phyloP scores from a whole-genome alignment of 2,329 filamentous ascomycete genomes.

The Pyricularia sp. region DNA sequence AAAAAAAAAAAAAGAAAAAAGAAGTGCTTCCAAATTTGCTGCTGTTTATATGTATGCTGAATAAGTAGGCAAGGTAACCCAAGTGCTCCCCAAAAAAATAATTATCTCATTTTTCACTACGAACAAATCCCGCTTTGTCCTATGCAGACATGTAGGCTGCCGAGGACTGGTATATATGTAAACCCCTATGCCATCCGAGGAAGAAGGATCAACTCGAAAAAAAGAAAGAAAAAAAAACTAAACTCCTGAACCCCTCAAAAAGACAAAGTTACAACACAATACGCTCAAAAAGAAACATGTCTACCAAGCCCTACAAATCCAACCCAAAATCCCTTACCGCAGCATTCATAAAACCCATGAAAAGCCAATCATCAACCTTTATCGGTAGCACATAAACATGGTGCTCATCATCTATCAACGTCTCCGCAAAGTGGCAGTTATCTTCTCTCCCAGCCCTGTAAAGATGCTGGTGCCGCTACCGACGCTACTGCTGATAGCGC shows the following conservation, averaged over 20 bases:
- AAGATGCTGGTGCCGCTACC: slow-evolving; percentile 25
- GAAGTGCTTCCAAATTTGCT: no score
- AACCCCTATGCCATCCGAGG: background rate
- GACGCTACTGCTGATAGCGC: slow-evolving; percentile 34
- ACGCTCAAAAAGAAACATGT: background rate
- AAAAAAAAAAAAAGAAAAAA: no score
- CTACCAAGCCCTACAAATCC: background rate
- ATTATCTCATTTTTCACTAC: background rate
- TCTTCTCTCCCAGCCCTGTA: background rate
- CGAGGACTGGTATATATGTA: slow-evolving; percentile 1
- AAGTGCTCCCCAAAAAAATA: background rate
- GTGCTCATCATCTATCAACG: background rate
- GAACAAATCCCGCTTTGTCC: background rate
- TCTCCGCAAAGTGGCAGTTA: background rate
- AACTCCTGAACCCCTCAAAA: background rate
- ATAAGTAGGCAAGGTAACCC: background rate
- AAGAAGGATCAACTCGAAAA: background rate
- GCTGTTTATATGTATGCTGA: background rate
- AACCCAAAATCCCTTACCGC: background rate
- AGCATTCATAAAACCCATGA: background rate
- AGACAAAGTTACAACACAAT: background rate
- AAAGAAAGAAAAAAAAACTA: background rate
- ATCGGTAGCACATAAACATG: background rate
- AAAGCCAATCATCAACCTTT: background rate
- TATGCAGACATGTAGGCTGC: background rate